Percentiles rank a stretch among this genome's conserved stretches.
Evolutionary conservation across 805 yeast species (phyloP).

Genomic region (Yamadazyma ubonensis): DNA sequence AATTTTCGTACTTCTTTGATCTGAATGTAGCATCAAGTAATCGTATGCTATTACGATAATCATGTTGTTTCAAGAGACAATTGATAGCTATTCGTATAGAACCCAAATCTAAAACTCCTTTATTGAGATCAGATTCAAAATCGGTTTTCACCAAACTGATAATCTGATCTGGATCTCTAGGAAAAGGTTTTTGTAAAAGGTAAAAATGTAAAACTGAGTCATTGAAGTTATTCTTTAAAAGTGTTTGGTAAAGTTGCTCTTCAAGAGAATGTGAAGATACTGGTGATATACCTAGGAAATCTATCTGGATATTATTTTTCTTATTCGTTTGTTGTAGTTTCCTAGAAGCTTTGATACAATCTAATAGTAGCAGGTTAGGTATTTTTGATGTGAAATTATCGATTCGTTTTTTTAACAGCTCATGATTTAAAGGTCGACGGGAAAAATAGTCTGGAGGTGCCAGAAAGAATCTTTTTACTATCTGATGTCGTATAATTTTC

Average conservation of each 20-base stretch:
- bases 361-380: constrained; percentile 13
- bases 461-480: too few species aligned
- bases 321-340: constrained; percentile 14
- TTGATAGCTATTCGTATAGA: constrained; percentile 17
- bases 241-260: not conserved
- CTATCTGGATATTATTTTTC: not conserved
- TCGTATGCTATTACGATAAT: constrained; percentile 27
- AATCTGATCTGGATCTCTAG: constrained; percentile 6
- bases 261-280: not conserved
- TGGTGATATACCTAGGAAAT: constrained; percentile 1
- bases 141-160: not conserved
- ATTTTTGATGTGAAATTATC: not conserved
- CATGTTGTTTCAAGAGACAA: constrained; percentile 23
- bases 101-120: constrained; percentile 5
- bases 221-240: not conserved
- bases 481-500: too few species aligned
- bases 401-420: constrained; percentile 21
- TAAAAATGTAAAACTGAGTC: constrained; percentile 3
- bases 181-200: constrained; percentile 6
- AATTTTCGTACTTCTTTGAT: not conserved
- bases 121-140: not conserved
- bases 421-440: constrained; percentile 25
- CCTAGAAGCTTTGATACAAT: constrained; percentile 25
- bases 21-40: constrained; percentile 21
- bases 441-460: constrained; percentile 4